Percentiles rank a stretch among this genome's conserved stretches.
phyloP scores from a whole-genome alignment of 345 rosid species.

The Turritis glabra region DNA sequence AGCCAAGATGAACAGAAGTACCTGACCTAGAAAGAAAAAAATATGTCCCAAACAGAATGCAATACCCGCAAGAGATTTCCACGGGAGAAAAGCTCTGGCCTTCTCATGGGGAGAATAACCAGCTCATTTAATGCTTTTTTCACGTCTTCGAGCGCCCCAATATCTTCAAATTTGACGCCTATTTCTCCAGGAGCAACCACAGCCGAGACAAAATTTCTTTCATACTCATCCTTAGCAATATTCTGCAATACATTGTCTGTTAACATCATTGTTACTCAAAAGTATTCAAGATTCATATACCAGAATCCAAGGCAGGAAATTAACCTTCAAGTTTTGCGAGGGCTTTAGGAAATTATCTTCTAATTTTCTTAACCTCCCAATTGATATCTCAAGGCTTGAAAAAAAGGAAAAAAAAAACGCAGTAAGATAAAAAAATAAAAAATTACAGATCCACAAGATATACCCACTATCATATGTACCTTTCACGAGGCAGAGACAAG shows the following conservation, averaged over 20 bases:
- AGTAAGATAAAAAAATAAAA: slow-evolving; percentile 29
- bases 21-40: not conserved
- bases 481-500: slow-evolving; percentile 74
- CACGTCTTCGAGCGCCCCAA: slow-evolving; percentile 96
- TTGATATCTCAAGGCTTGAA: slow-evolving; percentile 80
- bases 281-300: slow-evolving; percentile 10
- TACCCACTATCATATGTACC: slow-evolving; percentile 46
- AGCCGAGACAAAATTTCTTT: slow-evolving; percentile 78
- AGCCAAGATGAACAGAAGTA: slow-evolving; percentile 23
- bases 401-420: slow-evolving; percentile 26
- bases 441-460: slow-evolving; percentile 8
- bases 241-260: slow-evolving; percentile 50
- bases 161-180: slow-evolving; percentile 87
- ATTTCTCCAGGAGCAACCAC: slow-evolving; percentile 93
- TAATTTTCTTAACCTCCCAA: slow-evolving; percentile 73
- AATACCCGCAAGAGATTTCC: slow-evolving; percentile 92
- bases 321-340: slow-evolving; percentile 73
- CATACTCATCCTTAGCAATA: slow-evolving; percentile 87
- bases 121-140: slow-evolving; percentile 91
- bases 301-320: slow-evolving; percentile 16
- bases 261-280: slow-evolving; percentile 23
- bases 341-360: slow-evolving; percentile 64
- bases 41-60: slow-evolving; percentile 9
- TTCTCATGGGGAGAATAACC: slow-evolving; percentile 97
- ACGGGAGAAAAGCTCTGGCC: slow-evolving; percentile 87